A percentile compares a stretch with the other conserved stretches of the same genome.
Evolutionary conservation across 352 stramenopile genomes (phyloP).

Genomic region (Globisporangium acanthophoron): DNA sequence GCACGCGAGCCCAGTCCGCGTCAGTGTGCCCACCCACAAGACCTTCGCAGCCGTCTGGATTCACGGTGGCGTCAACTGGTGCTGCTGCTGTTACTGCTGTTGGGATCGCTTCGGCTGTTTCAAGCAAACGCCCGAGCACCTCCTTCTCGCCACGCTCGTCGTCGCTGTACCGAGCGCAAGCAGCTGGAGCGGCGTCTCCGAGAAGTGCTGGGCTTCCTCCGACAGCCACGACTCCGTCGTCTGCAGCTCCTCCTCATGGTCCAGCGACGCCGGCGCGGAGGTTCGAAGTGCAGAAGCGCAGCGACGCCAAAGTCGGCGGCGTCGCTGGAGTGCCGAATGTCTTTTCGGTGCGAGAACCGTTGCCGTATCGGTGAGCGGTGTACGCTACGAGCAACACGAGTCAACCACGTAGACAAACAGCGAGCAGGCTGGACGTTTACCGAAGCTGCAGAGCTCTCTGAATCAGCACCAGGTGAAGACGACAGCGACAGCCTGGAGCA

Average conservation of each 20-base stretch:
- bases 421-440: too few species aligned
- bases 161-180: constrained; percentile 8
- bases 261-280: constrained; percentile 18
- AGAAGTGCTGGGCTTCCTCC: constrained; percentile 14
- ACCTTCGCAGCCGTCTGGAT: constrained; percentile 1
- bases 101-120: background rate
- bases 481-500: background rate
- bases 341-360: constrained; percentile 34
- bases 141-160: constrained; percentile 35
- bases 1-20: constrained; percentile 24
- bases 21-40: constrained; percentile 20
- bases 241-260: background rate
- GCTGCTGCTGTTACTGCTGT: too few species aligned
- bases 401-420: background rate
- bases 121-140: constrained; percentile 28
- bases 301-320: constrained; percentile 21
- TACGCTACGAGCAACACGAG: too few species aligned
- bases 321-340: constrained; percentile 37
- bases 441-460: background rate
- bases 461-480: background rate
- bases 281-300: constrained; percentile 48
- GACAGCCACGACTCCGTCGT: background rate
- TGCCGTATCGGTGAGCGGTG: constrained; percentile 46
- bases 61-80: background rate
- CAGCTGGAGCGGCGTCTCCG: background rate